These are phyloP conservation scores for Podila verticillata DNA, from an alignment of 192 early-diverging fungal species.

Conservation along the genomic window DNA sequence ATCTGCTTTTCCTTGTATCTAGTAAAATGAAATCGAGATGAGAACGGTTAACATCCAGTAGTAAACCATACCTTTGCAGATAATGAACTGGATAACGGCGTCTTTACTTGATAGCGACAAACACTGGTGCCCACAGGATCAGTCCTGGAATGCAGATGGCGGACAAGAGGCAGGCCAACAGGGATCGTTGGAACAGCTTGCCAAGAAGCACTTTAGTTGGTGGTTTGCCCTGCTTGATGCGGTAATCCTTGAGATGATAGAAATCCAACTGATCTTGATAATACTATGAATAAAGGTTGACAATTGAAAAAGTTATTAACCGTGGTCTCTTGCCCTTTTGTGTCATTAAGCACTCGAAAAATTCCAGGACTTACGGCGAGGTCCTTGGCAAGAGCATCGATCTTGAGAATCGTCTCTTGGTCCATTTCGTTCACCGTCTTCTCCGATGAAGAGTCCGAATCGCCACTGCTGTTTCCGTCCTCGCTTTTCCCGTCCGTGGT, in stretches of 20 bases:
- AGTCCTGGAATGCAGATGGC: conserved; percentile 44
- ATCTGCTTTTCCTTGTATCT: conserved; percentile 51
- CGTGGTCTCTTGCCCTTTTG: too few relatives aligned
- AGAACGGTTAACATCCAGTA: background rate
- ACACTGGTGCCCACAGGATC: conserved; percentile 46
- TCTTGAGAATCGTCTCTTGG: conserved; percentile 4
- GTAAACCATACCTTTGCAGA: background rate
- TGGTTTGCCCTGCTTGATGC: conserved; percentile 43
- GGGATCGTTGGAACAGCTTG: conserved; percentile 28
- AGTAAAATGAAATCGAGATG: background rate
- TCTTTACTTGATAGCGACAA: conserved; percentile 46
- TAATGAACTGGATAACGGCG: background rate
- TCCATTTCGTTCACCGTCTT: conserved; percentile 5
- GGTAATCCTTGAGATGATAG: conserved; percentile 51
- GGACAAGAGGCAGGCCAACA: conserved; percentile 34
- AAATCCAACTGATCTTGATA: conserved; percentile 56
- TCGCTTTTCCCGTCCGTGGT: background rate
- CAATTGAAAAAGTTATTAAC: background rate
- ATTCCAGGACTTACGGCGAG: conserved; percentile 35
- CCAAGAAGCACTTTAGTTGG: conserved; percentile 16
- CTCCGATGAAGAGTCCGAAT: conserved; percentile 9
- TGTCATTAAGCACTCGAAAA: background rate
- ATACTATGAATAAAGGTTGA: conserved; percentile 7
- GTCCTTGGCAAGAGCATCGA: conserved; percentile 38
- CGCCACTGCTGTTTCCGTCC: conserved; percentile 1